Evolutionary conservation across 495 filamentous ascomycete species (phyloP), one percentile per base, ranked within the genome.

Genomic region (Hyaloscypha finlandica): DNA sequence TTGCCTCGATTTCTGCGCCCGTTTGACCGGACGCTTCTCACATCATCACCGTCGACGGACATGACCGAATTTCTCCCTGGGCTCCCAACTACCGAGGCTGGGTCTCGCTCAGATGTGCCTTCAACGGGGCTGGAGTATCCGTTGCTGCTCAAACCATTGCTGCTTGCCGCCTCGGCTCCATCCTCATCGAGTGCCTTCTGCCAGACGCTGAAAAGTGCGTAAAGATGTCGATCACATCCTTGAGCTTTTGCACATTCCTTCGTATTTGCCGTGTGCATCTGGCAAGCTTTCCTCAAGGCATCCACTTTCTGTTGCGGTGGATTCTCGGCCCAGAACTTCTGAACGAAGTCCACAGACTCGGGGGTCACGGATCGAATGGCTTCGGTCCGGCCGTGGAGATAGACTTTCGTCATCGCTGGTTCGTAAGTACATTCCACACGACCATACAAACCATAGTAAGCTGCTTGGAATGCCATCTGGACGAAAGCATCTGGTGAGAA

Each of bases 401-500:
- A 99, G 61, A 87, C 77, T 78, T 99, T 99, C 19, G 95, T 99
- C 95, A 99, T 99, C 32, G 95, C 93, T 19, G 95, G 96, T 77
- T 99, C 95, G 76, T 99, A 99, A 3, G 92, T 94, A 74, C 92
- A 96, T 77, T 98, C 95, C 6, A 97, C 84, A 5, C 92, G 87
- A 6, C 95, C 95, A 71, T 99, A 99, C 37, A 99, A 87, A 33
- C 96, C 95, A 73, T 98, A 99, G 81, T 99, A 98, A 16, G 96
- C 95, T 32, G 95, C 95, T 77, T 99, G 95, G 81, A 97, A 98
- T 4, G 95, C 96, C 95, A 98, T 98, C 76, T 99, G 95, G 35
- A 99, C 92, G 70, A 97, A 99, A 2, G 95, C 95, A 76, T 99
- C 95, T 0, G 95, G 95, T 0, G 95, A 97, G 75, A 98, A 96